phyloP scores from a whole-genome alignment of 164 flowering plant species.

The Umbellularia californica region DNA sequence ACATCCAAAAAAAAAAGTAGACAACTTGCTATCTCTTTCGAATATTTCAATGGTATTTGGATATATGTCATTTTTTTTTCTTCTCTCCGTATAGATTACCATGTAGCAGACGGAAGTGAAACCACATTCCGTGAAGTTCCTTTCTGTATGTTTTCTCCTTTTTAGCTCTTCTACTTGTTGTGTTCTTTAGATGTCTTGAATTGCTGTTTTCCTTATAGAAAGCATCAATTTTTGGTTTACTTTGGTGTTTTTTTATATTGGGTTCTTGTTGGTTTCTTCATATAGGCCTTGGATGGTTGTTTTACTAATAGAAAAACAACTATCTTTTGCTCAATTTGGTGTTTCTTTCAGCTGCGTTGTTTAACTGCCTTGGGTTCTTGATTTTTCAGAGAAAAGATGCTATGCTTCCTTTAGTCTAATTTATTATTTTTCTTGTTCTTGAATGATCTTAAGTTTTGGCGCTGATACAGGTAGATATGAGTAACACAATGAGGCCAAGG shows the following conservation, averaged over 20 bases:
- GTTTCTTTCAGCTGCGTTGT: neutral
- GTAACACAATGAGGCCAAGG: slow-evolving; percentile 55
- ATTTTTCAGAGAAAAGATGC: too few species aligned
- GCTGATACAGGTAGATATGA: slow-evolving; percentile 30
- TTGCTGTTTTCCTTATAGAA: neutral
- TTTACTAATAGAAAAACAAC: neutral
- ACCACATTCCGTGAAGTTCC: slow-evolving; percentile 1
- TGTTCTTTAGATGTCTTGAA: neutral
- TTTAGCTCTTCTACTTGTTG: neutral
- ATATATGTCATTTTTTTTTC: too few species aligned
- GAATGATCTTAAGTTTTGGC: neutral
- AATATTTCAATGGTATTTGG: neutral
- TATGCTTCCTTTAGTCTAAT: too few species aligned
- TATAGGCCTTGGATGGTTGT: neutral
- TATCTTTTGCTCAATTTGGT: slow-evolving; percentile 1
- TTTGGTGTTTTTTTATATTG: neutral
- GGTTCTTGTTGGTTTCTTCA: neutral
- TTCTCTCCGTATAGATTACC: neutral
- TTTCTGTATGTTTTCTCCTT: slow-evolving; percentile 5
- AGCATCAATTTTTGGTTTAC: neutral
- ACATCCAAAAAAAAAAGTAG: neutral
- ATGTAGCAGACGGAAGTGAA: slow-evolving; percentile 10
- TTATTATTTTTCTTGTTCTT: slow-evolving; percentile 1
- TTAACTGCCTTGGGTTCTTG: neutral
- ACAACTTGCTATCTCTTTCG: neutral